Evolutionary conservation across 495 filamentous ascomycete genomes (phyloP), one percentile per base, ranked within the genome.

Genomic region (Cudoniella acicularis): DNA sequence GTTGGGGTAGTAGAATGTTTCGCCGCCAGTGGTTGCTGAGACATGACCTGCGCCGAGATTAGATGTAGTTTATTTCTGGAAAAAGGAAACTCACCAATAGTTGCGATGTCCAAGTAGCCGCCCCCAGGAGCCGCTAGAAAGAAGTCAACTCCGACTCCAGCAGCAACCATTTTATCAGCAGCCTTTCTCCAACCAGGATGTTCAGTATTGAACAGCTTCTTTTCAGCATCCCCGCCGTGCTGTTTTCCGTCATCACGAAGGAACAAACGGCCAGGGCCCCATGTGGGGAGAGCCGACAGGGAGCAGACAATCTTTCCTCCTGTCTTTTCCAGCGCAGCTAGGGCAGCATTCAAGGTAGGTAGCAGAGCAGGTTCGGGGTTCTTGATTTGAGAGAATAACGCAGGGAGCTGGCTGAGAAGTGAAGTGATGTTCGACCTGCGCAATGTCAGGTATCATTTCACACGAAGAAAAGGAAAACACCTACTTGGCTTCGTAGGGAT

Each of bases 271-370:
- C 92, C 90, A 4, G 94, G 95, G 1, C 95, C 95, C 83, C 84
- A 94, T 0, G 90, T 97, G 16, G 94, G 91, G 54, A 99, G 73
- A 22, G 87, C 85, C 22, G 88, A 80, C 18, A 97, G 71, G 1
- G 93, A 89, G 69, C 91, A 96, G 17, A 98, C 81, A 43, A 99
- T 85, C 75, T 96, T 98, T 47, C 94, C 94, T 48, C 94, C 94
- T 0, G 91, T 96, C 48, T 82, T 75, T 60, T 90, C 83, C 22
- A 99, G 78, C 8, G 92, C 90, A 10, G 85, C 81, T 6, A 96
- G 71, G 9, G 89, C 91, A 24, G 93, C 85, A 64, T 89, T 88
- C 6, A 99, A 75, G 1, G 90, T 85, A 9, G 94, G 89, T 47
- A 98, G 71, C 27, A 99, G 75, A 11, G 90, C 90, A 3, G 92